Percentiles rank a stretch among this genome's conserved stretches.
Conservation (phyloP, 1,284 basidiomycete species). For the Blastosporella zonata region DNA sequence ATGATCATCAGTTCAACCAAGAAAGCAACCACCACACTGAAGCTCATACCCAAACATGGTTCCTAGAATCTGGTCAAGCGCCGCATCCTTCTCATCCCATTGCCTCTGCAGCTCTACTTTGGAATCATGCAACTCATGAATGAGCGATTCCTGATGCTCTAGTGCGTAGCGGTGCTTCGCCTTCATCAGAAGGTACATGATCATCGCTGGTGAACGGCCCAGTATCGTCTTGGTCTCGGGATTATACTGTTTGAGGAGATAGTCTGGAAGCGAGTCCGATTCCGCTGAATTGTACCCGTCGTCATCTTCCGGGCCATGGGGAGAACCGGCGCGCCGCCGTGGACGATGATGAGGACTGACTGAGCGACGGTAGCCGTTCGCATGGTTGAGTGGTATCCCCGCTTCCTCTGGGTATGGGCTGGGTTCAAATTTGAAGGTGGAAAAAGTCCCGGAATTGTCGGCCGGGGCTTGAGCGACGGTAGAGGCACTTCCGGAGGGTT, state of each 20-base stretch:
- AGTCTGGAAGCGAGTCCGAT: constrained; percentile 47
- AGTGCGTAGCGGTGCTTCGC: constrained; percentile 66
- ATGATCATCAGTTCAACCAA: not conserved
- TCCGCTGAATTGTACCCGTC: constrained; percentile 32
- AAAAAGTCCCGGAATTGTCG: constrained; percentile 38
- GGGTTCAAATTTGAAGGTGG: constrained; percentile 64
- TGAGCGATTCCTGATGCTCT: constrained; percentile 57
- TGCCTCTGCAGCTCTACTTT: constrained; percentile 51
- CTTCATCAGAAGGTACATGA: constrained; percentile 74
- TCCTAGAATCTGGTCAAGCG: constrained; percentile 50
- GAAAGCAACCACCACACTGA: not conserved
- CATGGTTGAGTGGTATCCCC: constrained; percentile 21
- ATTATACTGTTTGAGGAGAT: constrained; percentile 47
- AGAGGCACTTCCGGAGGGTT: constrained; percentile 18
- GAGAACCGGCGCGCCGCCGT: constrained; percentile 13
- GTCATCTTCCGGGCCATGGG: constrained; percentile 25
- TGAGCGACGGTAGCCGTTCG: constrained; percentile 16
- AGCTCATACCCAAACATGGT: constrained; percentile 47
- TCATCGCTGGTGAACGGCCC: constrained; percentile 59
- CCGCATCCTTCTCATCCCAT: constrained; percentile 52
- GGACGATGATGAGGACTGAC: constrained; percentile 15
- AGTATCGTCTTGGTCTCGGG: constrained; percentile 55
- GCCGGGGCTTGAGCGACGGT: constrained; percentile 15
- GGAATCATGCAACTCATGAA: constrained; percentile 58
- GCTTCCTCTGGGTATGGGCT: constrained; percentile 39